A percentile compares a stretch with the other conserved stretches of the same genome.
Evolutionary conservation across 257 asterid genomes (phyloP).

Genomic region (Echites panduratus): DNA sequence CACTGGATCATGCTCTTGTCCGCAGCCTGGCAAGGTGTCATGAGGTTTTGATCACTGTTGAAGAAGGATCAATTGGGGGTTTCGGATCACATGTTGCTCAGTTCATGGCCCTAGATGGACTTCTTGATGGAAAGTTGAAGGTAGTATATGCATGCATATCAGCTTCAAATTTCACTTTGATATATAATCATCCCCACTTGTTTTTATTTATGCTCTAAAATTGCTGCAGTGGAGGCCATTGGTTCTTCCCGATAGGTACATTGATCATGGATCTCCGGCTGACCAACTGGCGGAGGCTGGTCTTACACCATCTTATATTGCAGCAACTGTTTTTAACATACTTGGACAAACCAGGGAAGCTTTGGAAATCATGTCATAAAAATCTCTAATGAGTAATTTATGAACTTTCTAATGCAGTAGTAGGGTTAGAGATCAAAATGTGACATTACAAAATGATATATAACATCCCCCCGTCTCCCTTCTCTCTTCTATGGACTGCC

Average conservation of each 20-base stretch:
- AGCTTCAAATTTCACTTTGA: background rate
- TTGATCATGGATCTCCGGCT: slow-evolving; percentile 83
- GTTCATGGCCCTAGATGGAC: slow-evolving; percentile 89
- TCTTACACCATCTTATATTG: slow-evolving; percentile 74
- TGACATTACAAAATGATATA: too few relatives aligned
- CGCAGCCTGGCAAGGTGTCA: slow-evolving; percentile 81
- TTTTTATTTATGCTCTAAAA: background rate
- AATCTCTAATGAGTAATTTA: background rate
- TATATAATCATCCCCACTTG: background rate
- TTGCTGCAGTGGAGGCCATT: slow-evolving; percentile 91
- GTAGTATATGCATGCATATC: slow-evolving; percentile 24
- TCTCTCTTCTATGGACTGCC: too few relatives aligned
- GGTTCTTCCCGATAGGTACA: slow-evolving; percentile 89
- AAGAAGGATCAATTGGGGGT: slow-evolving; percentile 99
- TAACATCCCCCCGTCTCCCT: too few relatives aligned
- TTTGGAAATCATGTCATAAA: slow-evolving; percentile 67
- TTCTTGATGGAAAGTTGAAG: slow-evolving; percentile 84
- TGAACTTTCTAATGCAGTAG: slow-evolving; percentile 3
- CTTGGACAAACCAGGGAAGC: slow-evolving; percentile 90
- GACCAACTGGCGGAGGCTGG: slow-evolving; percentile 76
- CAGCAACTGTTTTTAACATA: slow-evolving; percentile 75
- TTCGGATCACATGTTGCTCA: slow-evolving; percentile 96
- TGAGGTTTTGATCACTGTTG: slow-evolving; percentile 74
- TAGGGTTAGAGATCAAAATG: too few relatives aligned
- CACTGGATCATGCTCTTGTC: slow-evolving; percentile 64